These are phyloP conservation scores for Hypomontagnella monticulosa DNA, from an alignment of 495 filamentous ascomycete genomes.

Conservation along the genomic window DNA sequence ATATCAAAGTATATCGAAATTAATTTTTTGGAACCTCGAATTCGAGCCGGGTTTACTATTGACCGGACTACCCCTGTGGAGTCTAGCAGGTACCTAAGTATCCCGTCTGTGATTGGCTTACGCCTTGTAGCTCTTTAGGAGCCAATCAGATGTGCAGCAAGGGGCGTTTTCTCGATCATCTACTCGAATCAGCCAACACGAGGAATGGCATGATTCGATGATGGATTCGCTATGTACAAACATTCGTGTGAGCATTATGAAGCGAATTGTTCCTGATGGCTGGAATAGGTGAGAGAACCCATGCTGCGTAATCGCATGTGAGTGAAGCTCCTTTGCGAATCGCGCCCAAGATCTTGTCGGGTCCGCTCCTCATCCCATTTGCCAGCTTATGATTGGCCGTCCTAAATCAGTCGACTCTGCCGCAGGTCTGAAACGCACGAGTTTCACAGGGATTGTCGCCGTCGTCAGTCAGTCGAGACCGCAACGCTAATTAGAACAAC, in stretches of 20 bases:
- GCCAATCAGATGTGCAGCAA: neutral
- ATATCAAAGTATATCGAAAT: constrained; percentile 39
- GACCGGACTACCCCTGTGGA: constrained; percentile 4
- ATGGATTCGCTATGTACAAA: neutral
- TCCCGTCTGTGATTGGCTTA: constrained; percentile 11
- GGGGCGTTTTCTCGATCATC: neutral
- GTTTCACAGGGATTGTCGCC: constrained; percentile 43
- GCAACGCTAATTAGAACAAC: constrained; percentile 5
- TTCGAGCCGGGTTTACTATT: constrained; percentile 28
- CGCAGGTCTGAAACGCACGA: constrained; percentile 53
- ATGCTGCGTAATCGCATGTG: constrained; percentile 3
- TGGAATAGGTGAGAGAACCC: neutral
- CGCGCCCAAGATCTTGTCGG: neutral
- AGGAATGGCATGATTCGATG: constrained; percentile 1
- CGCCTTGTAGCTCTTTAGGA: neutral
- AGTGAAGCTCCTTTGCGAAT: constrained; percentile 24
- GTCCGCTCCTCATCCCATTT: constrained; percentile 3
- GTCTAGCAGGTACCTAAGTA: too few relatives aligned
- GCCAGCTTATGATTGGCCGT: constrained; percentile 32
- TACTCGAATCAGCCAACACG: too few relatives aligned
- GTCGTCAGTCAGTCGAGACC: constrained; percentile 36
- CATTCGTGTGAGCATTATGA: neutral
- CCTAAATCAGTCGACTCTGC: constrained; percentile 50
- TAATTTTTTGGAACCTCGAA: constrained; percentile 29
- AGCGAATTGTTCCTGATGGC: neutral